Evolutionary conservation across 2,329 filamentous ascomycete species (phyloP).

Genomic region (Sordariomycetes sp.): DNA sequence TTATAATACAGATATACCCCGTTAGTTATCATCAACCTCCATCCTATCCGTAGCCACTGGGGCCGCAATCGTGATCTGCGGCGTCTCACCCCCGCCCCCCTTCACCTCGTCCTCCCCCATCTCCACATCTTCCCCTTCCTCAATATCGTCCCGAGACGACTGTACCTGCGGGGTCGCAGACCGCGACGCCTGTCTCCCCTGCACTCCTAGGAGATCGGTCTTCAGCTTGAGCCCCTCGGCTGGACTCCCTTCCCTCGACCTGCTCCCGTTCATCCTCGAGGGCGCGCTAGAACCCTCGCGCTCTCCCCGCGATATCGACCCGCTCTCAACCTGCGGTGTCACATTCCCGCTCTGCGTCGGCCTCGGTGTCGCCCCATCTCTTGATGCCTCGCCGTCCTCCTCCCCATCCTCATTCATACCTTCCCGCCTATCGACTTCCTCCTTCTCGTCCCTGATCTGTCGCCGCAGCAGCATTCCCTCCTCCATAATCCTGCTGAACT

Average conservation of each 20-base stretch:
- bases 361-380: conserved; percentile 37
- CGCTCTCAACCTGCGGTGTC: conserved; percentile 3
- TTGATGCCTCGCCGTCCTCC: conserved; percentile 39
- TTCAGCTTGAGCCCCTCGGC: conserved; percentile 17
- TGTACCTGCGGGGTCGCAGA: conserved; percentile 16
- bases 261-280: not conserved
- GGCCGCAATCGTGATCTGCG: conserved; percentile 37
- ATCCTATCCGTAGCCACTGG: conserved; percentile 47
- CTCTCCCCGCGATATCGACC: not conserved
- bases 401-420: conserved; percentile 65
- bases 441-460: conserved; percentile 88
- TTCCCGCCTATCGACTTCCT: conserved; percentile 80
- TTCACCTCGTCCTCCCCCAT: conserved; percentile 21
- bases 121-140: conserved; percentile 43
- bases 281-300: no score
- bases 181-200: conserved; percentile 19
- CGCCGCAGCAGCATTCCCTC: conserved; percentile 80
- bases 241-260: conserved; percentile 15
- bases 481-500: conserved; percentile 81
- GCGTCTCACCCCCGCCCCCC: conserved; percentile 35
- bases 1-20: not conserved
- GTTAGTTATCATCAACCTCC: conserved; percentile 40
- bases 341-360: conserved; percentile 31
- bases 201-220: conserved; percentile 5
- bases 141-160: conserved; percentile 19